A percentile compares a stretch with the other conserved stretches of the same genome.
These are phyloP conservation scores for Hirschioporus abietinus DNA, from an alignment of 768 basidiomycete genomes.

Conservation along the genomic window DNA sequence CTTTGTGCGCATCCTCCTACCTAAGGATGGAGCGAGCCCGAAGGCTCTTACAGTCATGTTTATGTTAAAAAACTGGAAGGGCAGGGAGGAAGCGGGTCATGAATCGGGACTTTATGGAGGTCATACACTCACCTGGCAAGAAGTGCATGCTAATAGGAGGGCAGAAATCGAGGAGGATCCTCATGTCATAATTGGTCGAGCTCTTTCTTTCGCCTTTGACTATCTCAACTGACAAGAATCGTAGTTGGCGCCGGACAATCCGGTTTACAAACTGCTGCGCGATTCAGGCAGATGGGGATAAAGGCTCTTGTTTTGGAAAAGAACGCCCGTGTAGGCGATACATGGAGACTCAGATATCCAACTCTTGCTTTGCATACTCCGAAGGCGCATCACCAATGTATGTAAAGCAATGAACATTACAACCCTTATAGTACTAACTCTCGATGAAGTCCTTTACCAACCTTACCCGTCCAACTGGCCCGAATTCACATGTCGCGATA, in stretches of 20 bases:
- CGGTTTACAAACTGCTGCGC: slow-evolving; percentile 38
- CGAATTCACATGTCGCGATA: slow-evolving; percentile 34
- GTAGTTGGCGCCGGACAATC: slow-evolving; percentile 41
- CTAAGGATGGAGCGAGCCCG: slow-evolving; percentile 22
- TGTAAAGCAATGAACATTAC: slow-evolving; percentile 15
- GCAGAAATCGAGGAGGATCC: slow-evolving; percentile 33
- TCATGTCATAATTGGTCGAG: slow-evolving; percentile 33
- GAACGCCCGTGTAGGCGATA: slow-evolving; percentile 31
- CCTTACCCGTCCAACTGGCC: slow-evolving; percentile 36
- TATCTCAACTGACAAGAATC: slow-evolving; percentile 1
- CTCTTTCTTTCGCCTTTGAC: slow-evolving; percentile 6
- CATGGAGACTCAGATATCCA: slow-evolving; percentile 39
- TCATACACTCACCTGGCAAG: slow-evolving; percentile 30
- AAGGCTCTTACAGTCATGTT: slow-evolving; percentile 33
- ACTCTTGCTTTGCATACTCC: slow-evolving; percentile 36
- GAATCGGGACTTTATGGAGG: slow-evolving; percentile 29
- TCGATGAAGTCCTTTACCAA: slow-evolving; percentile 32
- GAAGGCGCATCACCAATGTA: slow-evolving; percentile 12
- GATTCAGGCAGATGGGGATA: slow-evolving; percentile 37
- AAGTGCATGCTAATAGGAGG: slow-evolving; percentile 29
- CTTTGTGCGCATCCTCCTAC: slow-evolving; percentile 27
- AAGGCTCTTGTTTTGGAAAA: slow-evolving; percentile 33
- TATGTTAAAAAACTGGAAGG: slow-evolving; percentile 27
- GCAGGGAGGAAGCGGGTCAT: slow-evolving; percentile 29
- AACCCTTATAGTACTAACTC: neutral